Evolutionary conservation across 1,284 basidiomycete genomes (phyloP).

Genomic region (Tremellales sp.): DNA sequence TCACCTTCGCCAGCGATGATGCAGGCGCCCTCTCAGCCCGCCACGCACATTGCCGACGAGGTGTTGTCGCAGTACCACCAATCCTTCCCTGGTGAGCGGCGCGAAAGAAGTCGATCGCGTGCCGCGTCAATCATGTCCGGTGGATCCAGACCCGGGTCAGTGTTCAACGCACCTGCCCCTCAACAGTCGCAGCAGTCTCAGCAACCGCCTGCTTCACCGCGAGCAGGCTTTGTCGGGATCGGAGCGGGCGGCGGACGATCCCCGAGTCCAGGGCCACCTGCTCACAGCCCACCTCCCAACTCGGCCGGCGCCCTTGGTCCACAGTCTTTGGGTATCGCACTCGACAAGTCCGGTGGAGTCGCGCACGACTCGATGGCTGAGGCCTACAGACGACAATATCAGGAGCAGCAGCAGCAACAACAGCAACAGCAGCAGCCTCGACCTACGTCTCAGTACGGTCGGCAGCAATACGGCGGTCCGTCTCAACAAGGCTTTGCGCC

Average conservation of each 20-base stretch:
- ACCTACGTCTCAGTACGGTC: constrained; percentile 20
- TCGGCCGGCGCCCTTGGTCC: constrained; percentile 33
- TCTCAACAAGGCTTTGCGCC: too few species aligned
- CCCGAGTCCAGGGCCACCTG: constrained; percentile 59
- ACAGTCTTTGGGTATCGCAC: constrained; percentile 62
- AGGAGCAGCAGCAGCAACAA: constrained; percentile 38
- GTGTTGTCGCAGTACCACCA: constrained; percentile 75
- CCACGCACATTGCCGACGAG: constrained; percentile 61
- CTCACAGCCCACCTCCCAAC: constrained; percentile 37
- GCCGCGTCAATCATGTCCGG: constrained; percentile 44
- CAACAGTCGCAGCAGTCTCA: constrained; percentile 20
- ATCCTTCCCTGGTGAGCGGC: constrained; percentile 73
- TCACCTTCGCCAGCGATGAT: constrained; percentile 60
- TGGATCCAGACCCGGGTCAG: constrained; percentile 45
- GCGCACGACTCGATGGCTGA: constrained; percentile 74
- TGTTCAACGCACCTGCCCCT: constrained; percentile 16
- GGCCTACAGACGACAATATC: constrained; percentile 47
- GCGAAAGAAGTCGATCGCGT: constrained; percentile 50
- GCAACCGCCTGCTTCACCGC: constrained; percentile 47
- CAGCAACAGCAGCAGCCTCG: constrained; percentile 13
- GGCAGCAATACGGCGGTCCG: constrained; percentile 1
- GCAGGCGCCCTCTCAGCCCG: constrained; percentile 57
- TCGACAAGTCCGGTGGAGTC: constrained; percentile 73
- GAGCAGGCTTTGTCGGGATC: constrained; percentile 70
- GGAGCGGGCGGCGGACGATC: constrained; percentile 61